Evolutionary conservation across 352 stramenopile species (phyloP), one percentile per base, ranked within the genome.

Genomic region (Globisporangium barbulae): DNA sequence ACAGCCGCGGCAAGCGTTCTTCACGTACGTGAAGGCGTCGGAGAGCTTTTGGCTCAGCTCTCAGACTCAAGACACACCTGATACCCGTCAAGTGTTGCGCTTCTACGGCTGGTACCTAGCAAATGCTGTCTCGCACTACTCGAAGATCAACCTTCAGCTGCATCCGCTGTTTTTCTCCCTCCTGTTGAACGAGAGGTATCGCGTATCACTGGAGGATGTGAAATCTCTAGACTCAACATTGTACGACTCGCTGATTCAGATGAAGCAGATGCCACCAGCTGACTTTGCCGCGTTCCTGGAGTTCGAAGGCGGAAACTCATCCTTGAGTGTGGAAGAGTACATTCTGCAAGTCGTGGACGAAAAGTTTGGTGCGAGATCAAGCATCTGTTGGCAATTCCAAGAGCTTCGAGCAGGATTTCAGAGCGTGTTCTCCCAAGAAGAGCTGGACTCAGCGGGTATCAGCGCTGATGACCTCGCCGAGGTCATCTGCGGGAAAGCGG

Each of bases 41-140:
- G 81, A 93, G 53, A 79, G 70, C 53, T 90, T 81, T 45, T 84
- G 74, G 74, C 68, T 91, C n/a, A 91, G 84, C 56, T 64, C 76
- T 10, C 69, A 78, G 28, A 72, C 69, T 13, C 21, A 2, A 3
- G 70, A 90, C 25, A 74, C 67, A 3, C 25, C 59, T 9, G 65
- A 73, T 44, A 89, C 70, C 21, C 76, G 55, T 1, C 69, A 76
- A 0, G 37, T 67, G 13, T 31, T 90, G 9, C 44, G 56, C 15
- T 91, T 93, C 44, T 53, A 80, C 7, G 84, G 81, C 17, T 91
- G 81, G 81, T 76, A 90, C n/a, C 15, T 93, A 19, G 81, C 76
- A 3, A 80, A 71, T 35, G 76, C 79, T 13, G 25, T 93, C 19
- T 59, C 74, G 0, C 80, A 93, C 30, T 77, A 70, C 31, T 71